Percentiles rank a stretch among this genome's conserved stretches.
These are phyloP conservation scores for Fomitopsis pulvina DNA, from an alignment of 768 basidiomycete genomes.

Conservation along the genomic window DNA sequence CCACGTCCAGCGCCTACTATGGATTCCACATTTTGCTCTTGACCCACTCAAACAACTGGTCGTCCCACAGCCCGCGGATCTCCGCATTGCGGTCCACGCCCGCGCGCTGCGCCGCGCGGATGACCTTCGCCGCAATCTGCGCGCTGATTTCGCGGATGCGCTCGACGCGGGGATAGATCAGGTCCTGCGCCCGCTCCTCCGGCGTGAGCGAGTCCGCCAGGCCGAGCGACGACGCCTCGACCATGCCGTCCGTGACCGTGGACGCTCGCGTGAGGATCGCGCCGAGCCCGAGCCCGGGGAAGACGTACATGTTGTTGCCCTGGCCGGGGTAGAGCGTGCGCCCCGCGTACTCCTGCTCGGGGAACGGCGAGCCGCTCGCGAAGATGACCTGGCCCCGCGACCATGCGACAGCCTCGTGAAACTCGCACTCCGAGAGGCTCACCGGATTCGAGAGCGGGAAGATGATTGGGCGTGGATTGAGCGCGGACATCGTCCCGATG, in stretches of 20 bases:
- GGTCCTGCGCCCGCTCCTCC: constrained; percentile 57
- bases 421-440: constrained; percentile 74
- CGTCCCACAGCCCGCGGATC: constrained; percentile 53
- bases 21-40: constrained; percentile 73
- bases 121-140: constrained; percentile 65
- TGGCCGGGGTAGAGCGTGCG: constrained; percentile 70
- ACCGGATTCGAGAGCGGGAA: constrained; percentile 92
- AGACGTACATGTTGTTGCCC: constrained; percentile 93
- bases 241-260: constrained; percentile 78
- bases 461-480: constrained; percentile 82
- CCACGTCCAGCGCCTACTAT: too few species aligned
- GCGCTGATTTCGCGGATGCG: constrained; percentile 84
- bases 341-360: constrained; percentile 48
- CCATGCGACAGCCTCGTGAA: constrained; percentile 64
- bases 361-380: constrained; percentile 86
- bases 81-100: constrained; percentile 23
- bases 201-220: constrained; percentile 65
- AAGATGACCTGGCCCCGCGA: constrained; percentile 77
- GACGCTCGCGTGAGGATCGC: constrained; percentile 64
- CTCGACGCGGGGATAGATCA: constrained; percentile 81
- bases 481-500: constrained; percentile 67
- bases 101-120: constrained; percentile 73
- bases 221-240: constrained; percentile 81
- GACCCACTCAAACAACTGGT: constrained; percentile 46
- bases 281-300: constrained; percentile 77